Base-by-base conservation (phyloP, 768 basidiomycete species). In the Tulasnella sp. region DNA sequence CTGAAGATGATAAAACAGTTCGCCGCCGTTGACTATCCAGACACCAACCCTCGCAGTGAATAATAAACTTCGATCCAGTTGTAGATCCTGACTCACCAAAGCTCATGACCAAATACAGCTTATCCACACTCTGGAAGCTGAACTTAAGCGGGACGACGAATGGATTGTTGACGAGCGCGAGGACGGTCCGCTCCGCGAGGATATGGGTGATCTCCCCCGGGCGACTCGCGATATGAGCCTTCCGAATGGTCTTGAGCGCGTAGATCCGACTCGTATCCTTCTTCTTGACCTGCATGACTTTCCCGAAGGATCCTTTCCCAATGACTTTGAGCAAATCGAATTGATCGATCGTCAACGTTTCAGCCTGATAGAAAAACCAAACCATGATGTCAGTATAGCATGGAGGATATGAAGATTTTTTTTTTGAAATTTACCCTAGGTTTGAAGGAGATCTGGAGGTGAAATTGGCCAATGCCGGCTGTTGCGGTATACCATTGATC, bases 131-230 rank as follows among this genome's bases (percentile, higher is more conserved):
- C 74, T 99, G 95, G 80, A 98, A 99, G 3, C 92, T 95, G 73
- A 99, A 97, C 70, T 99, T 98, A 71, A 99, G 83, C 19, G 95
- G 96, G 0, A 97, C 96, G 71, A 99, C 97, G 76, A 99, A 99
- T 0, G 95, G 95, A 68, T 93, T 96, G 74, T 97, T 96, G 62
- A 99, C 96, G 56, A 97, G 79, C 0, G 95, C 95, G 49, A 98
- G 78, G 24, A 99, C 95, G 0, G 95, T 98, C 64, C 96, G 80
- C 75, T 99, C 95, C 3, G 95, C 95, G 41, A 98, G 78, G 63
- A 97, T 98, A 70, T 98, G 96, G 2, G 92, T 97, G 66, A 99
- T 97, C 74, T 98, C 96, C 42, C 94, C 94, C 0, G 88, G 89
- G 1, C 95, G 82, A 32, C 89, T 88, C 3, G 95, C 96, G 65